phyloP scores from a whole-genome alignment of 2,329 filamentous ascomycete genomes.

The Blumeriella jaapii region DNA sequence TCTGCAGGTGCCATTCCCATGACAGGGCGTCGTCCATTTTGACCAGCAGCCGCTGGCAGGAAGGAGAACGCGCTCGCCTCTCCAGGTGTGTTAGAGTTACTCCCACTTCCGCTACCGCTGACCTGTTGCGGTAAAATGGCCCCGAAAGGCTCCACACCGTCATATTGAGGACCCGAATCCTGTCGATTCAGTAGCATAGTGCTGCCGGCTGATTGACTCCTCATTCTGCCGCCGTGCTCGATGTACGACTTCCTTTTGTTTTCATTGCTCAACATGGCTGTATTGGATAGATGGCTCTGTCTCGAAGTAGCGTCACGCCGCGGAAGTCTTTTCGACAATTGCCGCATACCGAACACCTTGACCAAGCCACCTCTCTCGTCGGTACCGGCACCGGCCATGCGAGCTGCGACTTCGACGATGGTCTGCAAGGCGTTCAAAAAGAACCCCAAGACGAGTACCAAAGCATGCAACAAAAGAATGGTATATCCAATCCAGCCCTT shows the following conservation, averaged over 20 bases:
- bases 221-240: constrained; percentile 37
- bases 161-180: constrained; percentile 43
- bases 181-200: constrained; percentile 46
- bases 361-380: constrained; percentile 74
- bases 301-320: constrained; percentile 54
- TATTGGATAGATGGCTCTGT: constrained; percentile 71
- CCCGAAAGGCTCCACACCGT: constrained; percentile 33
- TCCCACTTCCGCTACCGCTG: constrained; percentile 38
- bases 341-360: constrained; percentile 85
- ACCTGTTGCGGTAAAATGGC: constrained; percentile 29
- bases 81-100: constrained; percentile 58
- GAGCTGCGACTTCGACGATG: constrained; percentile 74
- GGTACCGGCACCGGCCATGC: constrained; percentile 71
- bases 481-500: constrained; percentile 95
- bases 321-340: constrained; percentile 63
- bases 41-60: constrained; percentile 36
- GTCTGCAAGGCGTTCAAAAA: constrained; percentile 88
- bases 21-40: constrained; percentile 28
- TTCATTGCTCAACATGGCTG: constrained; percentile 65
- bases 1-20: constrained; percentile 38
- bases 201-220: constrained; percentile 51
- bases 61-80: constrained; percentile 64
- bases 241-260: constrained; percentile 53
- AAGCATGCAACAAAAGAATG: constrained; percentile 74
- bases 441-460: constrained; percentile 82